These are phyloP conservation scores for Quercus mongolica DNA, from an alignment of 306 rosid genomes.

Conservation along the genomic window DNA sequence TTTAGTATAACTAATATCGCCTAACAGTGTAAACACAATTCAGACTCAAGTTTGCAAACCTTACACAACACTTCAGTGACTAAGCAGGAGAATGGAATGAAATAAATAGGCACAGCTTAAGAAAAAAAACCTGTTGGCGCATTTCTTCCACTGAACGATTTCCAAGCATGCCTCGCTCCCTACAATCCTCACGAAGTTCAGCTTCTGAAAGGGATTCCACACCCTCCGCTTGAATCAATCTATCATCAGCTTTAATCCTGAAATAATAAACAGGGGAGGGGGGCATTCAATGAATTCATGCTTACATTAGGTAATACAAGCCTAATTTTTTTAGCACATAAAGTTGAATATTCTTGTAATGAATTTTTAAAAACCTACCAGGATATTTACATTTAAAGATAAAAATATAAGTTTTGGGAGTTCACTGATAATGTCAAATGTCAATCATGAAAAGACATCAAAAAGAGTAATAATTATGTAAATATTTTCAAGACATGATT, in stretches of 20 bases:
- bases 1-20: not conserved
- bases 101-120: constrained; percentile 11
- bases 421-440: not conserved
- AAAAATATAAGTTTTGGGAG: not conserved
- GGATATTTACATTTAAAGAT: not conserved
- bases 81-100: not conserved
- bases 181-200: constrained; percentile 92
- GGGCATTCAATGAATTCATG: not conserved
- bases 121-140: constrained; percentile 82
- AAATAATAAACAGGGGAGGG: not conserved
- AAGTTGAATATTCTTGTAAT: not conserved
- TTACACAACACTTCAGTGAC: constrained; percentile 18
- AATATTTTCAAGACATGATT: not conserved
- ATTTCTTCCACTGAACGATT: constrained; percentile 87
- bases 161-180: constrained; percentile 99
- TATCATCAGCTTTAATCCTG: constrained; percentile 93
- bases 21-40: not conserved
- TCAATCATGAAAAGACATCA: not conserved
- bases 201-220: constrained; percentile 93
- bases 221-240: constrained; percentile 84
- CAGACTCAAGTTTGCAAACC: not conserved
- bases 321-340: not conserved
- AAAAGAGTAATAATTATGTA: not conserved
- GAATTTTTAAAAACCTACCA: not conserved
- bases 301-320: not conserved